Evolutionary conservation across 1,139 yeast genomes (phyloP), one percentile per base, ranked within the genome.

Genomic region (Blastobotrys buckinghamii): DNA sequence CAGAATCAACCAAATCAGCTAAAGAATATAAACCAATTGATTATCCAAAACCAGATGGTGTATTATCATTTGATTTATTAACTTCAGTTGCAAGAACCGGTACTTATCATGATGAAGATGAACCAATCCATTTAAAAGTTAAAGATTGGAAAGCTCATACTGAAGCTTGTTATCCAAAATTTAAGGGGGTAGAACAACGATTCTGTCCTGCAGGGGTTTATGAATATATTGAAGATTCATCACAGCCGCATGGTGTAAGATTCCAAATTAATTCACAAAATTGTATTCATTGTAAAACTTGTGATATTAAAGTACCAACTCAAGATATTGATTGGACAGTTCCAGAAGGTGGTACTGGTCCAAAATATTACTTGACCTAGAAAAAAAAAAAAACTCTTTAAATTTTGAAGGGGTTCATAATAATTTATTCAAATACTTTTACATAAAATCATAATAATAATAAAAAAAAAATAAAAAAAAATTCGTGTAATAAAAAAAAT

Each of bases 131-230:
- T 69, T 74, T 92, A 59, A 72, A 90, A 55, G 80, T 92, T 22
- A 92, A 86, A 68, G 85, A 85, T 61, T 65, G 79, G 59, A 70
- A 76, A 24, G 72, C 76, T 53, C 97, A 90, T 65, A 79, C 95
- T 0, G 74, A 76, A 40, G 70, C 67, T 17, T 72, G 88, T 26
- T 92, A 78, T 69, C 89, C 94, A 20, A 79, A 75, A 56, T 92
- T 71, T 69, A 73, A 85, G 66, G 98, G 98, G 15, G 75, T 92
- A 17, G 98, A 92, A 67, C 82, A 81, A 62, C 74, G 95, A 53
- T 92, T 92, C 71, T 92, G 98, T 64, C 98, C 98, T 8, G 98
- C 98, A 20, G 98, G 98, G 24, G 98, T 92, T 12, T 92, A 92
- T 65, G 98, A 92, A 68, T 92, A 88, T 62, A 74, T 88, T 24